Evolutionary conservation across 2,329 filamentous ascomycete species (phyloP), one percentile per base, ranked within the genome.

Genomic region (Chaetomiaceae sp.): DNA sequence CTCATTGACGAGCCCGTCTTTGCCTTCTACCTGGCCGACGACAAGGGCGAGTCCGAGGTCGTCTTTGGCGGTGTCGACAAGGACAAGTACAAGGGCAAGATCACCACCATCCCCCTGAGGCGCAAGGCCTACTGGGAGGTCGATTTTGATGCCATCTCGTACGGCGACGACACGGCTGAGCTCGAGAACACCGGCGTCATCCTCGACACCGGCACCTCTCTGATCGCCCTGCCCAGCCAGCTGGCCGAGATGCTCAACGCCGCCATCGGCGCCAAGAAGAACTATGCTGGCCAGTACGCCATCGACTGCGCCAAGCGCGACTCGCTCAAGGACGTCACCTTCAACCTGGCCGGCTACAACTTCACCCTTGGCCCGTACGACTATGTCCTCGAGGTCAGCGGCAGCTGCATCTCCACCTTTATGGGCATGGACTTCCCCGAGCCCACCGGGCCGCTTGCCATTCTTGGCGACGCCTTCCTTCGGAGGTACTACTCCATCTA

Each of bases 61-160:
- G 83, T 85, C 60, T 99, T 99, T 60, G 60, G 62, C 56, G 55
- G 61, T 53, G 52, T 67, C 35, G 57, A 63, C 54, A 60, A 60
- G 53, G 33, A 73, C 66, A 83, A 86, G 71, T 70, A 64, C 60
- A 81, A 75, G 34, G 93, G 93, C 65, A 85, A 97, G 71, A 81
- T 99, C 64, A 88, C 85, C 68, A 95, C 90, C 71, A 89, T 99
- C 61, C 93, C 93, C 49, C 82, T 99, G 62, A 89, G 93, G 71
- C 89, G 93, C 69, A 97, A 97, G 86, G 93, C 93, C 44, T 99
- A 99, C 82, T 99, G 93, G 93, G 93, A 99, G 80, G 92, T 99
- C 50, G 91, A 97, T 65, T 84, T 99, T 55, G 86, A 97, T 65
- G 79, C 89, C 58, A 93, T 99, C 73, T 83, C 86, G 50, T 89